Evolutionary conservation across 2,329 filamentous ascomycete species (phyloP), one percentile per base, ranked within the genome.

Genomic region (Trichoderma brevicompactum): DNA sequence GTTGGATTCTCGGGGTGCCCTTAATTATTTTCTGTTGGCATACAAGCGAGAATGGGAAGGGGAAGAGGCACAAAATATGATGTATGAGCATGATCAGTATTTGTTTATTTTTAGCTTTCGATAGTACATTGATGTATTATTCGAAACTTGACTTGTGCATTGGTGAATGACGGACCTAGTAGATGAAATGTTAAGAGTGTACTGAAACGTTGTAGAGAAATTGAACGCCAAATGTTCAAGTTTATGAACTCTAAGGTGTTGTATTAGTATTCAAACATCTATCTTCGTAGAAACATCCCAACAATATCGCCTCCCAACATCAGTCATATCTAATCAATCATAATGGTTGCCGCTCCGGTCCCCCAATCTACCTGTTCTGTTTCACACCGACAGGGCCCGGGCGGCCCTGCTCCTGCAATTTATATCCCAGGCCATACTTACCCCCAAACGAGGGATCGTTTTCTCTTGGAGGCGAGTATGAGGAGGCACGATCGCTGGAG

Each of bases 51-150:
- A n/a, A 13, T 19, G 13, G 19, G 28, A 32, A 36, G n/a, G 54
- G 17, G 40, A 10, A n/a, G 19, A 44, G 13, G n/a, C 36, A 61
- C 41, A 38, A 59, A 38, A 48, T 36, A 59, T 59, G 17, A 48
- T 46, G 55, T 59, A 59, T 59, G 55, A 59, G 55, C 55, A 59
- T 59, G 55, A 59, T 23, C 32, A 56, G 54, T 49, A 49, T 43
- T 32, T 41, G 34, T 17, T 17, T 32, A 50, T 50, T 50, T 12
- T 28, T 28, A 36, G 19, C 19, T 41, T 41, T 41, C 19, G 13
- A 17, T 61, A 61, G 46, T 61, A 52, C 46, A 43, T 61, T 13
- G 46, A 61, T 41, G 58, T 52, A 61, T 61, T 61, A 46, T 61
- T 61, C n/a, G 36, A 13, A 59, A 48, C 12, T 36, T 46, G 40